phyloP scores from a whole-genome alignment of 768 basidiomycete species.

The Hydnomerulius pinastri region DNA sequence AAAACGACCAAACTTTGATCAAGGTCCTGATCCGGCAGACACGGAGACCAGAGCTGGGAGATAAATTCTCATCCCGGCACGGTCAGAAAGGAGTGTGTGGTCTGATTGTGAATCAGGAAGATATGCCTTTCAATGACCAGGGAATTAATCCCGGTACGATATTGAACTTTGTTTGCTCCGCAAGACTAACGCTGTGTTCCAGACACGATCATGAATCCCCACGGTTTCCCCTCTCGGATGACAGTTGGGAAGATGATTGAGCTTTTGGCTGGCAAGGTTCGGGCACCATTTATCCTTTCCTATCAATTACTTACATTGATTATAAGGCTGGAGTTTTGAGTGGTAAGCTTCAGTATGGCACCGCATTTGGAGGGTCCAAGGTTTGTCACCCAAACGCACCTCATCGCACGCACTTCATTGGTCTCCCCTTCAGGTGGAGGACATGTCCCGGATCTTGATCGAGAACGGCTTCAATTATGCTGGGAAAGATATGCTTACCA shows the following conservation, averaged over 20 bases:
- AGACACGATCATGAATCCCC: conserved; percentile 99
- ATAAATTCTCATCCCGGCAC: conserved; percentile 98
- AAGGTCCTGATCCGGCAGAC: conserved; percentile 98
- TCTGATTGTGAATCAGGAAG: conserved; percentile 97
- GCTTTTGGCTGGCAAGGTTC: conserved; percentile 89
- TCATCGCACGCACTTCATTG: conserved; percentile 9
- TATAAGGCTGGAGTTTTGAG: conserved; percentile 83
- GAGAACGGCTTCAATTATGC: conserved; percentile 96
- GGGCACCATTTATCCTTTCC: background rate
- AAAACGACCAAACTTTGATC: conserved; percentile 94
- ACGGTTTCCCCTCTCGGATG: conserved; percentile 99
- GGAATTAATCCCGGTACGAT: conserved; percentile 85
- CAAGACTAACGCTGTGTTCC: conserved; percentile 19
- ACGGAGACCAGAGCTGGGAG: conserved; percentile 92
- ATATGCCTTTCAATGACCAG: conserved; percentile 99
- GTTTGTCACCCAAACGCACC: conserved; percentile 36
- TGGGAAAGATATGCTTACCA: conserved; percentile 99
- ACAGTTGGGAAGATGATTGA: conserved; percentile 99
- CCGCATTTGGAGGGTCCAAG: conserved; percentile 98
- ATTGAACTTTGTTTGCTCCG: background rate
- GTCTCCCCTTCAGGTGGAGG: conserved; percentile 68
- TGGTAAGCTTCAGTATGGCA: conserved; percentile 91
- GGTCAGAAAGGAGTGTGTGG: conserved; percentile 99
- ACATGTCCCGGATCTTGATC: conserved; percentile 96
- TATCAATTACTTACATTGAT: conserved; percentile 2